phyloP scores from a whole-genome alignment of 768 basidiomycete species.

The Candolleomyces aberdarensis region DNA sequence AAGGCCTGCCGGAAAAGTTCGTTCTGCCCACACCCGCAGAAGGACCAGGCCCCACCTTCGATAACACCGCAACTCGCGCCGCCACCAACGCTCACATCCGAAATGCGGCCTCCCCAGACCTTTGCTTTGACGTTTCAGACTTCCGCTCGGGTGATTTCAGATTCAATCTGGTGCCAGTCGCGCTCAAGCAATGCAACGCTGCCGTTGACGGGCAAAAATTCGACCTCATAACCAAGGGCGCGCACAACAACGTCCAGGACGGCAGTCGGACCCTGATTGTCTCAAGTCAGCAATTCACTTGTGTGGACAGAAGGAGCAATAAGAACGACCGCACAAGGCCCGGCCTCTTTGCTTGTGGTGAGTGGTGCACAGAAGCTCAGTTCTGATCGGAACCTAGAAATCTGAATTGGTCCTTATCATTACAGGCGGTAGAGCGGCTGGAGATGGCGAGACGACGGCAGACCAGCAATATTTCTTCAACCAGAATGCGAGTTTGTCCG shows the following conservation, averaged over 20 bases:
- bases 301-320: conserved; percentile 18
- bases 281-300: conserved; percentile 19
- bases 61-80: conserved; percentile 20
- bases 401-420: neutral
- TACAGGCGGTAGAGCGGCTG: conserved; percentile 23
- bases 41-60: conserved; percentile 16
- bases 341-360: conserved; percentile 21
- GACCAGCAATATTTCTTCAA: conserved; percentile 27
- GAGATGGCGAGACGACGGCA: conserved; percentile 20
- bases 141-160: conserved; percentile 18
- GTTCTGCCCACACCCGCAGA: conserved; percentile 5
- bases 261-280: conserved; percentile 18
- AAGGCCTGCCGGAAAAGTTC: conserved; percentile 2
- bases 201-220: conserved; percentile 17
- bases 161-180: conserved; percentile 19
- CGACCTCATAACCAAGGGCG: conserved; percentile 20
- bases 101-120: conserved; percentile 14
- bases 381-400: neutral
- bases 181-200: conserved; percentile 15
- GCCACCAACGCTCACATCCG: conserved; percentile 18
- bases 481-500: conserved; percentile 13
- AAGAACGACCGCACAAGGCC: conserved; percentile 20
- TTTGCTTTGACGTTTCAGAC: conserved; percentile 16
- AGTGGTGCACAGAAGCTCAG: neutral
- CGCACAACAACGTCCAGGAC: conserved; percentile 18